phyloP scores from a whole-genome alignment of 257 asterid genomes.

The Solanum clarkiae region DNA sequence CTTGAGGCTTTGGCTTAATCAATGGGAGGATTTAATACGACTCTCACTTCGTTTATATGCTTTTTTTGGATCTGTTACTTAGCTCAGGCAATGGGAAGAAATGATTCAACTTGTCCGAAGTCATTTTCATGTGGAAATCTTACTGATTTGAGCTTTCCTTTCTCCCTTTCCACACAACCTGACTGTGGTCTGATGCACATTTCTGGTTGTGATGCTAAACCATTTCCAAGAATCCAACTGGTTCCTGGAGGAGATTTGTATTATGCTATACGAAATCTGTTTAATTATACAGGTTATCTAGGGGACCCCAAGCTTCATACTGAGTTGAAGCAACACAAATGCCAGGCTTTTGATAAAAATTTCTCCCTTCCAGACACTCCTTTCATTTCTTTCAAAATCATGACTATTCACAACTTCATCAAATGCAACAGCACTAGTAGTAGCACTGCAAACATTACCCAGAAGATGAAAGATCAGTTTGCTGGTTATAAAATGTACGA shows the following conservation, averaged over 20 bases:
- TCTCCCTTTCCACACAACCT: background rate
- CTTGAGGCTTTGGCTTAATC: background rate
- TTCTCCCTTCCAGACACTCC: background rate
- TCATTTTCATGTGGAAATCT: background rate
- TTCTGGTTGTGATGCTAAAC: background rate
- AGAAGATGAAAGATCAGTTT: background rate
- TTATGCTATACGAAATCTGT: background rate
- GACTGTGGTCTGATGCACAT: background rate
- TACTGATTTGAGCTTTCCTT: background rate
- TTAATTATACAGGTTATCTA: background rate
- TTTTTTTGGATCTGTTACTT: background rate
- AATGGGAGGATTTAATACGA: background rate
- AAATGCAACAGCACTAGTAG: background rate
- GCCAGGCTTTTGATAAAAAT: background rate
- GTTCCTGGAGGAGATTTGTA: background rate
- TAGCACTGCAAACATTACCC: background rate
- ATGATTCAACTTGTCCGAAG: background rate
- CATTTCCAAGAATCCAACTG: background rate
- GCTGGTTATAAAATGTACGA: background rate
- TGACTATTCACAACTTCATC: fast-evolving
- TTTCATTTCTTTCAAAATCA: background rate
- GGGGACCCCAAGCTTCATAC: background rate
- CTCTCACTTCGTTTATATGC: background rate
- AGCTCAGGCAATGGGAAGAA: background rate
- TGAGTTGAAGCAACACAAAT: background rate